Percentiles rank a stretch among this genome's conserved stretches.
These are phyloP conservation scores for Pisolithus microcarpus DNA, from an alignment of 768 basidiomycete species.

Conservation along the genomic window DNA sequence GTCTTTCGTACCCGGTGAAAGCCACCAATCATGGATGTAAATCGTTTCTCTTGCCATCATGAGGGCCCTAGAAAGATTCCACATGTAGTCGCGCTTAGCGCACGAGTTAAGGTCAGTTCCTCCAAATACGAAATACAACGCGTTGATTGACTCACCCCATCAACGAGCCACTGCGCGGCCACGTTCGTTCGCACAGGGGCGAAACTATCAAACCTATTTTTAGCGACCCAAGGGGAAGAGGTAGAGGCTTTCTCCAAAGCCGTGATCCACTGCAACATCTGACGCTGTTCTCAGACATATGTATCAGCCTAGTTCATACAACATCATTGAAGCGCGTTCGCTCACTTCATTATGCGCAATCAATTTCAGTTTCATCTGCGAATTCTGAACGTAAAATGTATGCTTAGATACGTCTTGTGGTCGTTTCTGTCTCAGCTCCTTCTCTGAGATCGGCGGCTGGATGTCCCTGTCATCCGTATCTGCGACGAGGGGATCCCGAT, in stretches of 20 bases:
- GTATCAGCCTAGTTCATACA: neutral
- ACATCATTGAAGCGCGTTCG: neutral
- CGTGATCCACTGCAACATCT: slow-evolving; percentile 97
- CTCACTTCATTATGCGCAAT: slow-evolving; percentile 80
- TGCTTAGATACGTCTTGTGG: slow-evolving; percentile 75
- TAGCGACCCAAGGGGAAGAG: slow-evolving; percentile 67
- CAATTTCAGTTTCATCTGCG: slow-evolving; percentile 82
- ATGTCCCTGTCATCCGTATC: slow-evolving; percentile 12
- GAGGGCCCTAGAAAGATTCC: slow-evolving; percentile 91
- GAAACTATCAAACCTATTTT: slow-evolving; percentile 90
- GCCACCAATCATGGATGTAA: slow-evolving; percentile 99
- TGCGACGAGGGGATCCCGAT: slow-evolving; percentile 46
- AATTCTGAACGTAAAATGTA: slow-evolving; percentile 89
- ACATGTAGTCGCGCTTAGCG: slow-evolving; percentile 88
- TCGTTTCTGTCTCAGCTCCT: slow-evolving; percentile 41
- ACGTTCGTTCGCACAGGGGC: slow-evolving; percentile 90
- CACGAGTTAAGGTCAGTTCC: neutral
- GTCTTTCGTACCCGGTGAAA: slow-evolving; percentile 62
- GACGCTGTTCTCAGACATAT: slow-evolving; percentile 45
- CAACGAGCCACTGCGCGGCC: slow-evolving; percentile 96
- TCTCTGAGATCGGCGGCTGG: slow-evolving; percentile 24
- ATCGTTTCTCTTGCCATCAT: slow-evolving; percentile 81
- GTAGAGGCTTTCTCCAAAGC: slow-evolving; percentile 76
- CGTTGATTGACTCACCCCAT: slow-evolving; percentile 59
- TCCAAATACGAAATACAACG: neutral